phyloP scores from a whole-genome alignment of 1,139 yeast species.

The Scheffersomyces quercinus region DNA sequence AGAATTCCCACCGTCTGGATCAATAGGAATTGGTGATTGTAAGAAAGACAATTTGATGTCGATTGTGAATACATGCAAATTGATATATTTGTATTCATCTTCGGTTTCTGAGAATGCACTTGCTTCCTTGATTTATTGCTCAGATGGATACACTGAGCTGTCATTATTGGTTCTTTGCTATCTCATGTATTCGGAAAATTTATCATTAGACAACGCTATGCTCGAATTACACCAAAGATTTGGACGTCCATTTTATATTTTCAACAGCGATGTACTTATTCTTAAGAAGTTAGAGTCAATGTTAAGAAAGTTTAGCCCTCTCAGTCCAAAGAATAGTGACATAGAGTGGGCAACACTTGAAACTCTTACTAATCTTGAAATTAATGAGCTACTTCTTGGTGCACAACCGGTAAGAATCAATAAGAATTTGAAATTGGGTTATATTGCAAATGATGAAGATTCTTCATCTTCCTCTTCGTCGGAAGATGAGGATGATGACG shows the following conservation, averaged over 20 bases:
- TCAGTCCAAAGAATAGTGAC: conserved; percentile 11
- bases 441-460: conserved; percentile 22
- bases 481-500: conserved; percentile 11
- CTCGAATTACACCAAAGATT: conserved; percentile 59
- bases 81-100: conserved; percentile 46
- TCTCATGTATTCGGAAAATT: conserved; percentile 64
- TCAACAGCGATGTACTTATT: conserved; percentile 70
- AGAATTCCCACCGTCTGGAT: conserved; percentile 83
- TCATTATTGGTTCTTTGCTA: conserved; percentile 72
- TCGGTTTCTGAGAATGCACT: conserved; percentile 23
- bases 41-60: conserved; percentile 55
- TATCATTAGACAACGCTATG: conserved; percentile 49
- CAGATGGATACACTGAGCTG: conserved; percentile 93
- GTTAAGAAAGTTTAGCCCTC: conserved; percentile 57
- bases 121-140: conserved; percentile 64
- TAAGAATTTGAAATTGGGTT: conserved; percentile 22
- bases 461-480: conserved; percentile 10
- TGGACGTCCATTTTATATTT: conserved; percentile 82
- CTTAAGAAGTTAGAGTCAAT: conserved; percentile 64
- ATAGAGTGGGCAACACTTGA: conserved; percentile 30
- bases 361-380: conserved; percentile 28
- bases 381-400: conserved; percentile 35
- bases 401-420: conserved; percentile 1
- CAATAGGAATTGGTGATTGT: conserved; percentile 71
- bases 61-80: conserved; percentile 64